These are phyloP conservation scores for Pouteria glomerata DNA, from an alignment of 148 eudicot species.

Conservation along the genomic window DNA sequence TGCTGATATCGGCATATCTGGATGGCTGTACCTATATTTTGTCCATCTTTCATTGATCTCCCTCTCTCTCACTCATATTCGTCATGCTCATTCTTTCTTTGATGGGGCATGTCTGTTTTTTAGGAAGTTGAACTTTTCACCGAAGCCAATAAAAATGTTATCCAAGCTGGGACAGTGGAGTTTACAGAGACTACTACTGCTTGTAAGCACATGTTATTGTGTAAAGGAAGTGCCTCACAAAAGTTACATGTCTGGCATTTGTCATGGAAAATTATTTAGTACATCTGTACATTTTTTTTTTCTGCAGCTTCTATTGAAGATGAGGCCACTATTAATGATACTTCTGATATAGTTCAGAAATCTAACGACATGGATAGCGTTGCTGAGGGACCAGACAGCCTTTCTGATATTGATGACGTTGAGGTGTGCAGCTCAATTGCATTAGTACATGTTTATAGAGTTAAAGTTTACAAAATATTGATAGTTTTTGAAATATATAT, in stretches of 20 bases:
- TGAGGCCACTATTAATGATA: neutral
- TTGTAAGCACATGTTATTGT: neutral
- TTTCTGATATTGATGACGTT: slow-evolving; percentile 48
- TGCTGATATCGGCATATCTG: too few relatives aligned
- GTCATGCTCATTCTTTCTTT: slow-evolving; percentile 1
- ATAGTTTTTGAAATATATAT: too few relatives aligned
- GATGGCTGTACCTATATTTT: too few relatives aligned
- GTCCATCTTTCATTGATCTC: too few relatives aligned
- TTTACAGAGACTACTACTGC: neutral
- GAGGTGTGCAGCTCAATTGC: slow-evolving; percentile 29
- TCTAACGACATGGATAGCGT: slow-evolving; percentile 21
- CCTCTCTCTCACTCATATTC: too few relatives aligned
- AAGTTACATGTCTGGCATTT: neutral
- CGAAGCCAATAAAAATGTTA: neutral
- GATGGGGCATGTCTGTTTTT: neutral
- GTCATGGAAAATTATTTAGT: neutral
- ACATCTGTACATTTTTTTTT: slow-evolving; percentile 13
- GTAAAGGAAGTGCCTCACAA: neutral
- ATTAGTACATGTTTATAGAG: neutral
- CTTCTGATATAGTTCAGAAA: slow-evolving; percentile 10
- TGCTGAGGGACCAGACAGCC: slow-evolving; percentile 31
- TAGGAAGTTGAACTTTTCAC: slow-evolving; percentile 5
- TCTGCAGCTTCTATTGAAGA: slow-evolving; percentile 12
- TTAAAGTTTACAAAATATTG: neutral
- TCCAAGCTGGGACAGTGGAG: neutral